Evolutionary conservation across 805 yeast genomes (phyloP), one percentile per base, ranked within the genome.

Genomic region (Komagataella kurtzmanii): DNA sequence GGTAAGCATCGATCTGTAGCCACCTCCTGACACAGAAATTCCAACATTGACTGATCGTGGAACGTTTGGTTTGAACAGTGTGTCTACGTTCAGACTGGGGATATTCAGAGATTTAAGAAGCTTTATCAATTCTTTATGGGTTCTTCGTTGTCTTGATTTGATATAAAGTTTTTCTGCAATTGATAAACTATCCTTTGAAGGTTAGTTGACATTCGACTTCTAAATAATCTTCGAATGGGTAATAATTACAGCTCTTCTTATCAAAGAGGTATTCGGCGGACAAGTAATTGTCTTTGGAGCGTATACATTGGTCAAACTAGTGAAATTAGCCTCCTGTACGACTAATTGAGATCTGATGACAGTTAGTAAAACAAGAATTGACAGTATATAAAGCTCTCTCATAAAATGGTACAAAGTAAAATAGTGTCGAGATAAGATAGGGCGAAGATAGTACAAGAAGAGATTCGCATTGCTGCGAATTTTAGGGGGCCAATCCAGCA

Each of bases 1-100:
- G 17, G 71, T 68, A 17, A 81, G 58, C 82, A 81, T 78, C 6
- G 86, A 75, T 50, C 86, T 65, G 60, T 77, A 75, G 2, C 80
- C 79, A 3, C 79, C 80, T 1, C 81, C 81, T 12, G 77, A 72
- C 3, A 75, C 52, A 2, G 76, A 70, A 2, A 76, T 54, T 3
- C 46, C 46, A 19, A 44, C 23, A 19, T 44, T 44, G 10, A 44
- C 23, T 17, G 19, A 17, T 44, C 46, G 46, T 44, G 19, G 2
- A 18, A 19, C n/a, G 6, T 17, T 44, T 4, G 10, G 14, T 17
- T 44, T 44, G 17, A 44, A 19, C 19, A 30, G 40, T 30, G n/a
- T 30, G 4, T 30, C 40, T 30, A 30, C 40, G 4, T 8, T 14
- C 40, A 30, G 40, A 5, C 10, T 14, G 40, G 40, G 40, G 40